Percentiles rank a stretch among this genome's conserved stretches.
phyloP scores from a whole-genome alignment of 73 alveolate genomes.

The Tetrahymena thermophila region DNA sequence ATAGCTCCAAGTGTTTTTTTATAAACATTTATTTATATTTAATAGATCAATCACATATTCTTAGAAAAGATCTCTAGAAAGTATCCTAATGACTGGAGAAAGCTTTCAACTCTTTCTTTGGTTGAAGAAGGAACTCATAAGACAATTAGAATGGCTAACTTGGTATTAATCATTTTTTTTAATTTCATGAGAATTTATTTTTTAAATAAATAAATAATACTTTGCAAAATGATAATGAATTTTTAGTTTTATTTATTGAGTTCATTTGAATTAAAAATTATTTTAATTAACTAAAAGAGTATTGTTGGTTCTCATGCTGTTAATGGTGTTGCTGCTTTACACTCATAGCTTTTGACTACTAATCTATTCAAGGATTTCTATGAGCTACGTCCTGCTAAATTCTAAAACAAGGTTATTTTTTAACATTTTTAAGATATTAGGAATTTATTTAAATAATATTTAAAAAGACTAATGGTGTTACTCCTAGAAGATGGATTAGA shows the following conservation, averaged over 20 bases:
- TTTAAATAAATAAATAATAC: constrained; percentile 58
- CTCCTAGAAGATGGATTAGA: constrained; percentile 93
- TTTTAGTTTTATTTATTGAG: constrained; percentile 57
- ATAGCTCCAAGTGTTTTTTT: constrained; percentile 42
- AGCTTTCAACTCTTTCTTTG: constrained; percentile 43
- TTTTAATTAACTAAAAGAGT: neutral
- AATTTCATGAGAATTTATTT: neutral
- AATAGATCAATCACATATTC: constrained; percentile 52
- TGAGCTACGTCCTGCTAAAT: constrained; percentile 72
- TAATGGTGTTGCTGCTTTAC: constrained; percentile 89
- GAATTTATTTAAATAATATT: neutral
- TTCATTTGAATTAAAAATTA: constrained; percentile 6
- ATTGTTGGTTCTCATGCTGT: constrained; percentile 71
- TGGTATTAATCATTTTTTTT: neutral
- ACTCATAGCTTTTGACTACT: constrained; percentile 66
- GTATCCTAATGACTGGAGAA: constrained; percentile 36
- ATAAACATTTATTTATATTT: neutral
- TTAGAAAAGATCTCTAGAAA: constrained; percentile 57
- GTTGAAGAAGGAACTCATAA: constrained; percentile 76
- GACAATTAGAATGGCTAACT: constrained; percentile 82
- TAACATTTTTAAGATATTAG: neutral
- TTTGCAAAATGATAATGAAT: too few relatives aligned
- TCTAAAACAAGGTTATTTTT: constrained; percentile 48
- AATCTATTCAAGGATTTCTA: constrained; percentile 69
- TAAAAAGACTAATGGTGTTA: constrained; percentile 81